These are phyloP conservation scores for Fulvia fulva DNA, from an alignment of 2,329 filamentous ascomycete species.

Conservation along the genomic window DNA sequence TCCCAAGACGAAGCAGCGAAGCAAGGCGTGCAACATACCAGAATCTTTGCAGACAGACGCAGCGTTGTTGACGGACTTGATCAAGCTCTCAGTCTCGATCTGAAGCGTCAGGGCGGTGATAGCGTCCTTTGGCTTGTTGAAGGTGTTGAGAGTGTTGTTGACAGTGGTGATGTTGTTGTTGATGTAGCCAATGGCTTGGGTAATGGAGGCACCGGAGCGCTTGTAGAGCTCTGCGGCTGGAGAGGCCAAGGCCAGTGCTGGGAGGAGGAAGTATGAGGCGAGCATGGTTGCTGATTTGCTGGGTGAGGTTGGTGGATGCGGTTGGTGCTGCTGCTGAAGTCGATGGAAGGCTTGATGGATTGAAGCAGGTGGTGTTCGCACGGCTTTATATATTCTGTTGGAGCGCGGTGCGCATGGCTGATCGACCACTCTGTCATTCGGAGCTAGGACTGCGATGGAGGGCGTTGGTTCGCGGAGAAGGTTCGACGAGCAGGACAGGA, in stretches of 20 bases:
- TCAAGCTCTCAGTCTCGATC: constrained; percentile 4
- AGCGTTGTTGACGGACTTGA: constrained; percentile 7
- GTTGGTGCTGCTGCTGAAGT: not conserved
- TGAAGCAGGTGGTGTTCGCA: no score
- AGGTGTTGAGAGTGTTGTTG: constrained; percentile 10
- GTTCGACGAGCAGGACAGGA: no score
- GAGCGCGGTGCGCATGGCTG: no score
- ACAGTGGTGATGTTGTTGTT: constrained; percentile 8
- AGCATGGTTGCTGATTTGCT: not conserved
- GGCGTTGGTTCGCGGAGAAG: not conserved
- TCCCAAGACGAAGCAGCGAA: no score
- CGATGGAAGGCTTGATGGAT: no score
- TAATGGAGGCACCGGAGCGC: constrained; percentile 6
- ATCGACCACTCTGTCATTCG: no score
- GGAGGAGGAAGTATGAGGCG: constrained; percentile 2
- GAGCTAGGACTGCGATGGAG: no score
- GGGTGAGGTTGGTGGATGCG: not conserved
- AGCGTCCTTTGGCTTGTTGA: constrained; percentile 7
- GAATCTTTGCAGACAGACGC: constrained; percentile 1
- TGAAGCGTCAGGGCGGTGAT: constrained; percentile 8
- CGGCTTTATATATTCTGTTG: no score
- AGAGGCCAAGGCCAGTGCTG: constrained; percentile 3
- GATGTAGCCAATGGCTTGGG: constrained; percentile 9
- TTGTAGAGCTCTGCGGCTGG: constrained; percentile 3
- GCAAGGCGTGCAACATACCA: no score